phyloP scores from a whole-genome alignment of 2,329 filamentous ascomycete species.

The Colletotrichum gigasporum region DNA sequence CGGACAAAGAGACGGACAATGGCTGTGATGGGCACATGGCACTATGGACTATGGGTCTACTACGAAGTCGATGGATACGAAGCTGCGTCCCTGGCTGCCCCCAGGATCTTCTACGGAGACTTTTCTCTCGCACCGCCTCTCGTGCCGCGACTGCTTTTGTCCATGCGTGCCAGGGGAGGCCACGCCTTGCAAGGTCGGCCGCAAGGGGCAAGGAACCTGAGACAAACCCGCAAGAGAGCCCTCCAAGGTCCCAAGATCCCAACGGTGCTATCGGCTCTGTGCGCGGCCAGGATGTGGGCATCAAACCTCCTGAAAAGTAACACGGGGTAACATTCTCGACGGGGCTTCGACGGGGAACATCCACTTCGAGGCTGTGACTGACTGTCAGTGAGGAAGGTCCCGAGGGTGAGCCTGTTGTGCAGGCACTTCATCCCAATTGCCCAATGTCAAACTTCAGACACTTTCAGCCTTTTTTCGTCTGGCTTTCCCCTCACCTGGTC shows the following conservation, averaged over 20 bases:
- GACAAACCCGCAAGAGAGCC: constrained; percentile 21
- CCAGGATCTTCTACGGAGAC: constrained; percentile 28
- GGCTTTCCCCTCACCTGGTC: neutral
- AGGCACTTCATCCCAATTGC: constrained; percentile 20
- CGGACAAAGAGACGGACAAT: constrained; percentile 12
- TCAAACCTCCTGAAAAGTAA: constrained; percentile 30
- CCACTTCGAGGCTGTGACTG: neutral
- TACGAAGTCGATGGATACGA: constrained; percentile 15
- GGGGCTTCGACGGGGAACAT: constrained; percentile 4
- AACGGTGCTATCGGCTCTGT: constrained; percentile 24
- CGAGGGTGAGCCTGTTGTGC: constrained; percentile 1
- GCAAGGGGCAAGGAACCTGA: constrained; percentile 31
- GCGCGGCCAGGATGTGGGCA: constrained; percentile 25
- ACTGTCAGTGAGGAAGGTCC: constrained; percentile 8
- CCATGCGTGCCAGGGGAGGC: constrained; percentile 20
- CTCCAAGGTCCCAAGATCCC: constrained; percentile 8
- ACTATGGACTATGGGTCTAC: too few relatives aligned
- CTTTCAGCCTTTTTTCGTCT: neutral
- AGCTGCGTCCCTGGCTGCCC: constrained; percentile 6
- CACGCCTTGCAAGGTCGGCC: constrained; percentile 28
- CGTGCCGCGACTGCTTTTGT: constrained; percentile 10
- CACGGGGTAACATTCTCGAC: constrained; percentile 19
- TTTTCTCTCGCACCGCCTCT: constrained; percentile 26
- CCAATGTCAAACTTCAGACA: constrained; percentile 17
- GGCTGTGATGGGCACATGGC: neutral